Conservation (phyloP, 495 filamentous ascomycete genomes). For the Letharia lupina region DNA sequence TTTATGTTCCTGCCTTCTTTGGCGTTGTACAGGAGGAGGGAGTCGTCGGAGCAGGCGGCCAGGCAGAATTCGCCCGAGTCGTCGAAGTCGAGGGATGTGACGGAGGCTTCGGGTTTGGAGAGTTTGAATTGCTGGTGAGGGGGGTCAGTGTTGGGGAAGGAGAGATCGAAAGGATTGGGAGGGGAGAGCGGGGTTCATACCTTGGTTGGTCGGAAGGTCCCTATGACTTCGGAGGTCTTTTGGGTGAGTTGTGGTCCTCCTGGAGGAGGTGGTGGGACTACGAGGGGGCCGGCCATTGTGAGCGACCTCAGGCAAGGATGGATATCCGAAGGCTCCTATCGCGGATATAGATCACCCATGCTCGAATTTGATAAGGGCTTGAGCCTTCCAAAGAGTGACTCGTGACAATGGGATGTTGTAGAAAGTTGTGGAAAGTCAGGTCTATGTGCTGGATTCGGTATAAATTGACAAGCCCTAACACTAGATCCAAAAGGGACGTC, state of each 20-base stretch:
- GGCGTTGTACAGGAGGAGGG: conserved; percentile 87
- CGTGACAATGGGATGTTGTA: not conserved
- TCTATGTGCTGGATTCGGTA: not conserved
- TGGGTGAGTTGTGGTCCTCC: conserved; percentile 31
- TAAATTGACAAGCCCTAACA: conserved; percentile 1
- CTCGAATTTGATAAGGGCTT: not conserved
- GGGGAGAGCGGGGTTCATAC: conserved; percentile 23
- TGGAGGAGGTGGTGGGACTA: conserved; percentile 27
- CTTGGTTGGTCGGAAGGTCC: conserved; percentile 40
- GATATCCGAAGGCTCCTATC: not conserved
- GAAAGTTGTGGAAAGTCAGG: not conserved
- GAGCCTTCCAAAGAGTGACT: not conserved
- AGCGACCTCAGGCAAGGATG: not conserved
- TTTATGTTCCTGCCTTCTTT: conserved; percentile 83
- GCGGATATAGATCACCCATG: not conserved
- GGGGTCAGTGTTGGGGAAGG: not conserved
- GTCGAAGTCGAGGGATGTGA: conserved; percentile 88
- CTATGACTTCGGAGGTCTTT: conserved; percentile 42
- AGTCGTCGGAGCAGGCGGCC: conserved; percentile 81
- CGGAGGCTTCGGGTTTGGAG: conserved; percentile 21
- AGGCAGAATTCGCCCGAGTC: conserved; percentile 85
- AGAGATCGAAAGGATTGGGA: not conserved
- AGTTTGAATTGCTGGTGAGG: conserved; percentile 23
- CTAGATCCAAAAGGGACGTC: not conserved
- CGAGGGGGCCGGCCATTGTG: conserved; percentile 24